These are phyloP conservation scores for Gnomoniopsis smithogilvyi DNA, from an alignment of 2,329 filamentous ascomycete species.

Conservation along the genomic window DNA sequence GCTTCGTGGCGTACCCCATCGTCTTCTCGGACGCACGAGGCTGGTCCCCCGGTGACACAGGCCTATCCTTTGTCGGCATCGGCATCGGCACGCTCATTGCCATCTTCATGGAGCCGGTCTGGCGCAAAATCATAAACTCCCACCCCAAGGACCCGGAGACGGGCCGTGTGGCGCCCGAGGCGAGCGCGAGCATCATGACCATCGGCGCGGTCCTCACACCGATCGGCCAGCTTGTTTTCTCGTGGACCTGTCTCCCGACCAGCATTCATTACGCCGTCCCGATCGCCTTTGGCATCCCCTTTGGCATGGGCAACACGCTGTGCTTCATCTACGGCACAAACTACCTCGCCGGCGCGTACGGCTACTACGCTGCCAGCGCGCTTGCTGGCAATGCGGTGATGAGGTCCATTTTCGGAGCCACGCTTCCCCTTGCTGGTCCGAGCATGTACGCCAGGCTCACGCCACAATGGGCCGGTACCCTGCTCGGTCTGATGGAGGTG, in stretches of 20 bases:
- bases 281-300: constrained; percentile 71
- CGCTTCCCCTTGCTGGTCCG: constrained; percentile 67
- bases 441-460: constrained; percentile 66
- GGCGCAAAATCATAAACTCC: constrained; percentile 72
- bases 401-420: constrained; percentile 64
- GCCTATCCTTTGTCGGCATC: constrained; percentile 74
- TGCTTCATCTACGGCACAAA: constrained; percentile 78
- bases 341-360: constrained; percentile 73
- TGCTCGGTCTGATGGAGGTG: constrained; percentile 68
- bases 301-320: constrained; percentile 69
- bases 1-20: constrained; percentile 87
- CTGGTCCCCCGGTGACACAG: constrained; percentile 71
- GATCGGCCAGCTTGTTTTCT: constrained; percentile 78
- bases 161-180: constrained; percentile 71
- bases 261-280: constrained; percentile 78
- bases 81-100: constrained; percentile 61
- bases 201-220: constrained; percentile 73
- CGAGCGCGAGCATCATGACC: constrained; percentile 76
- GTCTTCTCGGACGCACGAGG: constrained; percentile 73
- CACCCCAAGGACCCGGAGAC: constrained; percentile 74
- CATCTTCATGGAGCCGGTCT: constrained; percentile 65
- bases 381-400: constrained; percentile 73
- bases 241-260: constrained; percentile 78
- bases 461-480: constrained; percentile 70
- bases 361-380: constrained; percentile 73